A percentile compares a stretch with the other conserved stretches of the same genome.
These are phyloP conservation scores for Juglanconis oblonga DNA, from an alignment of 2,329 filamentous ascomycete species.

Conservation along the genomic window DNA sequence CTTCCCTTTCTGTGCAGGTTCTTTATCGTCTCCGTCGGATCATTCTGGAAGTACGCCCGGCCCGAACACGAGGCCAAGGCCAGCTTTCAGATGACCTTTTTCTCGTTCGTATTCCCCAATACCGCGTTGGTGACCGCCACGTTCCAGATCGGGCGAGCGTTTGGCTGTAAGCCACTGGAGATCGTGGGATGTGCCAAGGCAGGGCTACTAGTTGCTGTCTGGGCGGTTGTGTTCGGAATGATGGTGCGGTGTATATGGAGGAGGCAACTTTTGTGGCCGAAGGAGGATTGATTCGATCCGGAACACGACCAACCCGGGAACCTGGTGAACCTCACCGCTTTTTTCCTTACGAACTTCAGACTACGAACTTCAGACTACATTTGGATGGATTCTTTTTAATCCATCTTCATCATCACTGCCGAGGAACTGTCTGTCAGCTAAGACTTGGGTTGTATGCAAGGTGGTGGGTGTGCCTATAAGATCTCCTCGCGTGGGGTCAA, in stretches of 20 bases:
- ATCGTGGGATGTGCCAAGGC: slow-evolving; percentile 69
- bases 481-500: too few relatives aligned
- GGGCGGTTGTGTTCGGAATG: slow-evolving; percentile 64
- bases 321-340: neutral
- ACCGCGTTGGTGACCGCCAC: slow-evolving; percentile 73
- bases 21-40: slow-evolving; percentile 75
- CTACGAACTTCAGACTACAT: too few relatives aligned
- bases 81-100: slow-evolving; percentile 83
- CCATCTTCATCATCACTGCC: too few relatives aligned
- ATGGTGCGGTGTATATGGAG: slow-evolving; percentile 68
- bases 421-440: too few relatives aligned
- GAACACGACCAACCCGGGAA: neutral
- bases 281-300: slow-evolving; percentile 2
- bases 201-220: slow-evolving; percentile 62
- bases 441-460: too few relatives aligned
- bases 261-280: slow-evolving; percentile 50
- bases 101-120: slow-evolving; percentile 78
- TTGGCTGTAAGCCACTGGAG: slow-evolving; percentile 57
- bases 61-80: slow-evolving; percentile 49
- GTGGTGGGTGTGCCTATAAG: too few relatives aligned
- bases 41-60: slow-evolving; percentile 65
- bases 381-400: too few relatives aligned
- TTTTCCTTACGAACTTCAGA: too few relatives aligned
- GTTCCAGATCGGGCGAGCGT: slow-evolving; percentile 63
- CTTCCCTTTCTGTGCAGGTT: slow-evolving; percentile 39